These are phyloP conservation scores for Ramalina peruviana DNA, from an alignment of 495 filamentous ascomycete genomes.

Conservation along the genomic window DNA sequence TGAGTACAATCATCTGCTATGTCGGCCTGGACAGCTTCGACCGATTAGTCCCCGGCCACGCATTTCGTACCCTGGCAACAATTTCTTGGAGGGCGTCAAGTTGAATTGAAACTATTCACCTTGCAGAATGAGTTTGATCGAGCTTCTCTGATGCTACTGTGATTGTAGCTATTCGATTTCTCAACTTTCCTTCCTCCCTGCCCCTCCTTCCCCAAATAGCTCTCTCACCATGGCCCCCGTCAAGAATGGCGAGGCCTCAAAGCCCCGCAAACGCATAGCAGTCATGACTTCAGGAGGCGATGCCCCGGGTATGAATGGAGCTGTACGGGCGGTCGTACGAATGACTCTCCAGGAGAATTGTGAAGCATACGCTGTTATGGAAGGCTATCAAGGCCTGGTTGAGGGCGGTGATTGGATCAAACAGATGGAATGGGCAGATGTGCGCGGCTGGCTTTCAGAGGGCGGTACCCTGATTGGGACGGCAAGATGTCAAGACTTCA, in stretches of 20 bases:
- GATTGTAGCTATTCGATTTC: too few relatives aligned
- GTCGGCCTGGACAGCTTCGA: too few relatives aligned
- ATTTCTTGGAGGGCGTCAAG: too few relatives aligned
- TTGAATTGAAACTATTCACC: too few relatives aligned
- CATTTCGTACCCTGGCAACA: too few relatives aligned
- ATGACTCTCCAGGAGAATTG: slow-evolving; percentile 80
- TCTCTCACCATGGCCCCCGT: slow-evolving; percentile 3
- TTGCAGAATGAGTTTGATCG: too few relatives aligned
- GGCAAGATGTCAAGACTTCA: slow-evolving; percentile 80
- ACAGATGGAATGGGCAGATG: slow-evolving; percentile 84
- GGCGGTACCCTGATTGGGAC: slow-evolving; percentile 96
- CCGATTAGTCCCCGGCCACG: too few relatives aligned
- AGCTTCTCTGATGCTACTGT: too few relatives aligned
- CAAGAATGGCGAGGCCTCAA: slow-evolving; percentile 2
- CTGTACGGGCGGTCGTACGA: slow-evolving; percentile 83
- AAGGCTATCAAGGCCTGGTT: slow-evolving; percentile 94
- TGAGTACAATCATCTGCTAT: too few relatives aligned
- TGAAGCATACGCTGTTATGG: slow-evolving; percentile 78
- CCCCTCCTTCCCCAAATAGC: neutral
- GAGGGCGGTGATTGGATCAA: slow-evolving; percentile 76
- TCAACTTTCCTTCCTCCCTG: neutral
- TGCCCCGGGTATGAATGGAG: slow-evolving; percentile 95
- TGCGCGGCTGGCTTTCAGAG: slow-evolving; percentile 85
- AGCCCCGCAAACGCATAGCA: slow-evolving; percentile 52
- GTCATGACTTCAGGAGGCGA: slow-evolving; percentile 97